Percentiles rank a stretch among this genome's conserved stretches.
Conservation (phyloP, 768 basidiomycete genomes). For the Rhodotorula taiwanensis region DNA sequence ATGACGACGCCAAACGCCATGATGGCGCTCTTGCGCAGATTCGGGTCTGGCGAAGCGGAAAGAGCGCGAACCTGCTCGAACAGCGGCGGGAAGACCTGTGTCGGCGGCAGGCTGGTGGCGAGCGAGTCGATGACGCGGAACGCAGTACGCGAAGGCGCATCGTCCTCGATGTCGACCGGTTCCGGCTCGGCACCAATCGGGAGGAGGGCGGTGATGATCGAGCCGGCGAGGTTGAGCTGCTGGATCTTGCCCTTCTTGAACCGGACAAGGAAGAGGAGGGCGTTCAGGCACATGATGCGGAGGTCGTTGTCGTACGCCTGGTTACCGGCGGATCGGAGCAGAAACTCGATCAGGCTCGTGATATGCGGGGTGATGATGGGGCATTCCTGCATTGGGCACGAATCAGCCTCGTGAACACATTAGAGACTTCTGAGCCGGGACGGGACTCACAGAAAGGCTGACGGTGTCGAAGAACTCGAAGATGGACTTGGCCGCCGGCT, state of each 20-base stretch:
- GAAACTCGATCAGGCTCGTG: slow-evolving; percentile 77
- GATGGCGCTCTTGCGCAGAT: slow-evolving; percentile 80
- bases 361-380: slow-evolving; percentile 87
- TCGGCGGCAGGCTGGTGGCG: slow-evolving; percentile 82
- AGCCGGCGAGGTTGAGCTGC: slow-evolving; percentile 68
- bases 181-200: slow-evolving; percentile 90
- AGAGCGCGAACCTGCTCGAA: slow-evolving; percentile 74
- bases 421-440: neutral
- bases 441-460: slow-evolving; percentile 70
- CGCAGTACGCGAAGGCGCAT: slow-evolving; percentile 74
- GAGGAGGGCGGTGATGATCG: slow-evolving; percentile 84
- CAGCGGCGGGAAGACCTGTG: slow-evolving; percentile 91
- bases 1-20: slow-evolving; percentile 91
- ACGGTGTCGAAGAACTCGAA: slow-evolving; percentile 96
- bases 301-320: slow-evolving; percentile 66
- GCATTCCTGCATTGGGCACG: slow-evolving; percentile 80
- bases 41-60: slow-evolving; percentile 70
- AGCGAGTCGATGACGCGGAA: slow-evolving; percentile 90
- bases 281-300: slow-evolving; percentile 83
- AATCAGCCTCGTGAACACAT: no score
- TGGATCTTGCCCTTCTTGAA: slow-evolving; percentile 98
- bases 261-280: slow-evolving; percentile 92
- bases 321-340: slow-evolving; percentile 76
- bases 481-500: slow-evolving; percentile 72
- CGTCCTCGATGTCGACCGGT: slow-evolving; percentile 67